Evolutionary conservation across 495 filamentous ascomycete genomes (phyloP).

Genomic region (Talaromyces nanjingensis): DNA sequence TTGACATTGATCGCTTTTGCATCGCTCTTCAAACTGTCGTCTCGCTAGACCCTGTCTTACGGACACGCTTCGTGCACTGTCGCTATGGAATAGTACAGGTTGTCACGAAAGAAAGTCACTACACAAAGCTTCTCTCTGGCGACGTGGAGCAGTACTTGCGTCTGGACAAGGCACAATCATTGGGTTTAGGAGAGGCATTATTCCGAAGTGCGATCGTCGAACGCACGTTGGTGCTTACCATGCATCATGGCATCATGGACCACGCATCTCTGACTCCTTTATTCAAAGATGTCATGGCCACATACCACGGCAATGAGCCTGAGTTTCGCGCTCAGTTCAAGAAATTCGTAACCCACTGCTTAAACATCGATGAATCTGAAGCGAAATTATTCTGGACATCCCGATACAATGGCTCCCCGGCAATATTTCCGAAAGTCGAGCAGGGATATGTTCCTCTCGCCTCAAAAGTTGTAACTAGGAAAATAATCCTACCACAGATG

Average conservation of each 20-base stretch:
- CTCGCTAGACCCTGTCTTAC: conserved; percentile 21
- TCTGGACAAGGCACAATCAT: neutral
- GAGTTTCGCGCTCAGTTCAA: neutral
- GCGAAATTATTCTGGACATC: neutral
- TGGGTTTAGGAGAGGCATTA: neutral
- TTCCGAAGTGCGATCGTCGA: neutral
- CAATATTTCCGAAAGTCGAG: neutral
- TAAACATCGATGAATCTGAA: neutral
- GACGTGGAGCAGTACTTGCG: neutral
- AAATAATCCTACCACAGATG: too few relatives aligned
- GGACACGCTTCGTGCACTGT: conserved; percentile 21
- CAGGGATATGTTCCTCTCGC: neutral
- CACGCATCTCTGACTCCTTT: neutral
- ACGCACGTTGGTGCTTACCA: neutral
- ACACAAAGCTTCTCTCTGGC: neutral
- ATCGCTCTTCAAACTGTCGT: conserved; percentile 36
- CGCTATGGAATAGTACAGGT: neutral
- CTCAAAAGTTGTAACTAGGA: neutral
- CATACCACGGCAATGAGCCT: neutral
- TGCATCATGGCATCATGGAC: neutral
- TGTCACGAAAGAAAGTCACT: neutral
- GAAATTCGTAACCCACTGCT: neutral
- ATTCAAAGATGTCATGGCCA: neutral
- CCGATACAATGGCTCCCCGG: neutral
- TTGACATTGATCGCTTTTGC: conserved; percentile 39